Conservation (phyloP, 192 early-diverging fungal species). For the Polychytrium aggregatum region DNA sequence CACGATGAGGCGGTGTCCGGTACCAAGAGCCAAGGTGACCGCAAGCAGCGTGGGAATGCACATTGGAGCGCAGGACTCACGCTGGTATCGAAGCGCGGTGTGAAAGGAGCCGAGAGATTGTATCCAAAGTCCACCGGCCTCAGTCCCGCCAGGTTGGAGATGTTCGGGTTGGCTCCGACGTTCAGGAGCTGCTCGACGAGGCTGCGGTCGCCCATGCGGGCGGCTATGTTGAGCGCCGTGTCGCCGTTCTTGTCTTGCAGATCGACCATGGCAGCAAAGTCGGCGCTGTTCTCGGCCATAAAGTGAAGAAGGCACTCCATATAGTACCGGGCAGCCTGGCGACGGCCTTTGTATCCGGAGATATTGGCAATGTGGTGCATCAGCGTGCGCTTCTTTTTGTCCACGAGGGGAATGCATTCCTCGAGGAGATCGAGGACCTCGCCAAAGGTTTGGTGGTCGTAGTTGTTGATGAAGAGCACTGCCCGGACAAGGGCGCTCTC, state of each 20-base stretch:
- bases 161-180: conserved; percentile 59
- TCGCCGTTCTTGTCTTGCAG: conserved; percentile 57
- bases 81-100: conserved; percentile 1
- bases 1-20: too few relatives aligned
- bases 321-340: conserved; percentile 73
- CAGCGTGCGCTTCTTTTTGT: conserved; percentile 72
- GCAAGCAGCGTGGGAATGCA: too few relatives aligned
- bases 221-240: conserved; percentile 82
- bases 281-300: conserved; percentile 34
- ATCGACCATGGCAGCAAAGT: conserved; percentile 43
- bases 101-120: conserved; percentile 5
- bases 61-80: not conserved
- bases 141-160: conserved; percentile 68
- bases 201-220: conserved; percentile 66
- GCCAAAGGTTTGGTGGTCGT: conserved; percentile 69
- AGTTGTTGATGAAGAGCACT: conserved; percentile 77
- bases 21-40: too few relatives aligned
- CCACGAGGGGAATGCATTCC: conserved; percentile 61
- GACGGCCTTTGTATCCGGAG: conserved; percentile 57
- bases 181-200: conserved; percentile 58
- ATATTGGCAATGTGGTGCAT: conserved; percentile 82
- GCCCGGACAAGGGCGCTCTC: conserved; percentile 84
- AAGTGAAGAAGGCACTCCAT: conserved; percentile 72
- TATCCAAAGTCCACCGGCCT: conserved; percentile 59
- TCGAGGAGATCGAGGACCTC: conserved; percentile 61